Base-by-base conservation (phyloP, 768 basidiomycete species). In the Lactarius pseudohatsudake region DNA sequence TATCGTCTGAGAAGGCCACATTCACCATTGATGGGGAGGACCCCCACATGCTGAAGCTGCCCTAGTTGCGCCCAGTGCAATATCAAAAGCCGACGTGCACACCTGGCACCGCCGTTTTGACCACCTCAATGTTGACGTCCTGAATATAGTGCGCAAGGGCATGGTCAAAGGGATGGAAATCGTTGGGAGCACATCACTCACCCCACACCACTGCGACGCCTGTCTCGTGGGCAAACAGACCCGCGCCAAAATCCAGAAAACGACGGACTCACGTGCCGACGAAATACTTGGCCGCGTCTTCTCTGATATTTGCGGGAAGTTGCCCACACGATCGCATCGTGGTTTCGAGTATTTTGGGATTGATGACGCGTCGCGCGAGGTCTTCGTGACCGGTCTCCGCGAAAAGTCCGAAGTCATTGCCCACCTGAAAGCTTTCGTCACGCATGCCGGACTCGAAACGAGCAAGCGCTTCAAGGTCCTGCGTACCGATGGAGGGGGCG, bases 401-500 rank as follows among this genome's bases (percentile, higher is more conserved):
- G n/a, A 64, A 5, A 73, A 74, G 54, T 64, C 50, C 1, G 64
- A 74, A 1, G 67, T 66, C 1, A 36, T 70, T 1, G 2, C 3
- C 0, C 57, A 64, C 26, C 69, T 72, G 22, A 68, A 70, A 13
- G 56, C 50, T 0, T 72, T 72, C 68, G n/a, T 74, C 18, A 56
- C 64, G 0, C 47, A 59, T 0, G 57, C 59, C 0, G 69, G 75
- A 58, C 53, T 61, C 1, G 47, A 72, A 20, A 71, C 69, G 0
- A 70, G 74, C 1, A 16, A 62, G 13, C 2, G 30, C 0, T 36
- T 74, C 13, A 73, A 77, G 45, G 36, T 38, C 28, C 62, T 77
- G 3, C 64, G 66, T 13, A 62, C 50, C 6, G 71, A 78, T 61
- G 68, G 70, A 38, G 73, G 75, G 9, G 69, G 72, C 0, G 72